These are phyloP conservation scores for Aureobasidium pullulans DNA, from an alignment of 2,329 filamentous ascomycete genomes.

Conservation along the genomic window DNA sequence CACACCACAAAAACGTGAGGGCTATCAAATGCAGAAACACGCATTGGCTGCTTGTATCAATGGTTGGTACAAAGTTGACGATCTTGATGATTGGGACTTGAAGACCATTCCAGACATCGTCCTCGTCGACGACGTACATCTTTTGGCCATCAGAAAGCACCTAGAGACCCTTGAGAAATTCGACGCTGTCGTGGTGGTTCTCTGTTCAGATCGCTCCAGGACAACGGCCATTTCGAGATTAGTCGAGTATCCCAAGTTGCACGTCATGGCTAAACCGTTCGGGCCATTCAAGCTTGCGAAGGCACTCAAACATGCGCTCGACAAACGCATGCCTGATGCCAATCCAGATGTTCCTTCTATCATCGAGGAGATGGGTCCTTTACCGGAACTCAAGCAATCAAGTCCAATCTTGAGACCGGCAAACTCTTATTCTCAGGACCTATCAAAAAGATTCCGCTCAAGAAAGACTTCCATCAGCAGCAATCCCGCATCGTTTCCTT, in stretches of 20 bases:
- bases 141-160: conserved; percentile 17
- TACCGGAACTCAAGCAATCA: background rate
- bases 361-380: background rate
- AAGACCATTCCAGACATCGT: conserved; percentile 18
- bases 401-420: background rate
- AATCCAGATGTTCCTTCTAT: background rate
- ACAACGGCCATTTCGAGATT: background rate
- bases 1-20: conserved; percentile 19
- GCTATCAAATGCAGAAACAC: conserved; percentile 18
- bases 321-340: background rate
- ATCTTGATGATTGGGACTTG: conserved; percentile 20
- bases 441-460: background rate
- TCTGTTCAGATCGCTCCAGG: conserved; percentile 27
- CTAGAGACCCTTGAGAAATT: conserved; percentile 15
- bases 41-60: conserved; percentile 20
- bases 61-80: conserved; percentile 20
- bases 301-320: conserved; percentile 2
- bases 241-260: background rate
- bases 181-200: conserved; percentile 24
- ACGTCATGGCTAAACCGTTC: conserved; percentile 21
- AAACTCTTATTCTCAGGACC: background rate
- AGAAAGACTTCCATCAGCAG: background rate
- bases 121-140: conserved; percentile 21
- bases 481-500: background rate
- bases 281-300: conserved; percentile 30